Conservation (phyloP, 805 yeast species). For the Candida ovalis region DNA sequence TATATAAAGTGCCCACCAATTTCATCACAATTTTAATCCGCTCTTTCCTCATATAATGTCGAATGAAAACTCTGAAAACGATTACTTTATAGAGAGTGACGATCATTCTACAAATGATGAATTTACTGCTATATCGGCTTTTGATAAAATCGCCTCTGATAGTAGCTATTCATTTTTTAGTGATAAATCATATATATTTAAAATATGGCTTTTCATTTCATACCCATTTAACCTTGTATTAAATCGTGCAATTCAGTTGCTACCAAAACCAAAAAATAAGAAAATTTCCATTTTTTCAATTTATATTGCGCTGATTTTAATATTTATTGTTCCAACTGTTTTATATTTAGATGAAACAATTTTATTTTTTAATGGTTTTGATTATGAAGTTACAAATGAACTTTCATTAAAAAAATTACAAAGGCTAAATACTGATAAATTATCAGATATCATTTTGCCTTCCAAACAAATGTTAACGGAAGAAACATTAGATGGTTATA, state of each 20-base stretch:
- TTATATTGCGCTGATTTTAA: constrained; percentile 11
- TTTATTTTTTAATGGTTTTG: constrained; percentile 2
- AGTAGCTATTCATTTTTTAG: background rate
- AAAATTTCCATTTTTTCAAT: constrained; percentile 13
- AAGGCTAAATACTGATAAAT: constrained; percentile 10
- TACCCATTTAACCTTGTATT: constrained; percentile 9
- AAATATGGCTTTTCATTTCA: constrained; percentile 3
- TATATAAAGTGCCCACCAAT: too few relatives aligned
- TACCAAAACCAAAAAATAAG: constrained; percentile 8
- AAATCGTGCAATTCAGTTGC: constrained; percentile 1
- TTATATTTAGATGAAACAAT: constrained; percentile 16
- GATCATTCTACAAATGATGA: background rate
- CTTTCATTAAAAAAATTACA: constrained; percentile 9
- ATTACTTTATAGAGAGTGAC: background rate
- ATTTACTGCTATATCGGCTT: background rate
- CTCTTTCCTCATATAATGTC: background rate
- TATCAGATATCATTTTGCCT: constrained; percentile 55
- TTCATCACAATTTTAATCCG: background rate
- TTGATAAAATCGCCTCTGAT: background rate
- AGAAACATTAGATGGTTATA: background rate
- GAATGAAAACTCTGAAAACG: background rate
- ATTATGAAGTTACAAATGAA: constrained; percentile 15
- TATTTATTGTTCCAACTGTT: constrained; percentile 16
- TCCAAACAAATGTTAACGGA: constrained; percentile 39
- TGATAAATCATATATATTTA: background rate